These are phyloP conservation scores for Rubroshorea leprosula DNA, from an alignment of 345 rosid genomes.

Conservation along the genomic window DNA sequence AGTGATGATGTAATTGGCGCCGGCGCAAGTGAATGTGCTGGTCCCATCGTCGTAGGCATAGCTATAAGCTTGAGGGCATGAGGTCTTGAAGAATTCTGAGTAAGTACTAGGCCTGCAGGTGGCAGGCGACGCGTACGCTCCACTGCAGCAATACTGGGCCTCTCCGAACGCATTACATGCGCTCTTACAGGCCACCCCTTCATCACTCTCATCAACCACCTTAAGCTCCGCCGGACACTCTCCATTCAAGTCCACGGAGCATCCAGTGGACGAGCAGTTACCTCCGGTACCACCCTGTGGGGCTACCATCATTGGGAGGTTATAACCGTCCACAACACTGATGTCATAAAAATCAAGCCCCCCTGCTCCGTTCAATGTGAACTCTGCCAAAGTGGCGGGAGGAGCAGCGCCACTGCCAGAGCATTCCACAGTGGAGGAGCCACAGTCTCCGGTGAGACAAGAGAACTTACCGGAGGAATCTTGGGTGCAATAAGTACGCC, in stretches of 20 bases:
- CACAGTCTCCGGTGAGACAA: slow-evolving; percentile 61
- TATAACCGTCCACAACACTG: slow-evolving; percentile 70
- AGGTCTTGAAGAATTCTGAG: slow-evolving; percentile 47
- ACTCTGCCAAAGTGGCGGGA: slow-evolving; percentile 56
- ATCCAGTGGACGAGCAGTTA: slow-evolving; percentile 45
- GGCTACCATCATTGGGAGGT: slow-evolving; percentile 48
- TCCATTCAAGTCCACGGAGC: slow-evolving; percentile 45
- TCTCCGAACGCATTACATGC: slow-evolving; percentile 52
- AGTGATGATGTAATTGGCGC: slow-evolving; percentile 27
- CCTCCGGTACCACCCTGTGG: slow-evolving; percentile 41
- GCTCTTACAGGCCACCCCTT: slow-evolving; percentile 56
- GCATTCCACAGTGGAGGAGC: slow-evolving; percentile 40
- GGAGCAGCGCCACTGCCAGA: slow-evolving; percentile 47
- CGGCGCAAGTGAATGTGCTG: slow-evolving; percentile 38
- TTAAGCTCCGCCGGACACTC: slow-evolving; percentile 49
- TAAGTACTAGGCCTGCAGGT: slow-evolving; percentile 49
- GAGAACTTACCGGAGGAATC: slow-evolving; percentile 47
- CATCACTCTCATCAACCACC: slow-evolving; percentile 22
- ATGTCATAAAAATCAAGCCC: slow-evolving; percentile 63
- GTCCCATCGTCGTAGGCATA: slow-evolving; percentile 39
- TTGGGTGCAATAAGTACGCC: slow-evolving; percentile 51
- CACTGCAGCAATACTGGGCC: slow-evolving; percentile 61
- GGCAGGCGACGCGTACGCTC: slow-evolving; percentile 41
- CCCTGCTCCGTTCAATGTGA: slow-evolving; percentile 43
- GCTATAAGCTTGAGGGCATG: slow-evolving; percentile 39